These are phyloP conservation scores for Colletotrichum brevisporum DNA, from an alignment of 2,329 filamentous ascomycete genomes.

Conservation along the genomic window DNA sequence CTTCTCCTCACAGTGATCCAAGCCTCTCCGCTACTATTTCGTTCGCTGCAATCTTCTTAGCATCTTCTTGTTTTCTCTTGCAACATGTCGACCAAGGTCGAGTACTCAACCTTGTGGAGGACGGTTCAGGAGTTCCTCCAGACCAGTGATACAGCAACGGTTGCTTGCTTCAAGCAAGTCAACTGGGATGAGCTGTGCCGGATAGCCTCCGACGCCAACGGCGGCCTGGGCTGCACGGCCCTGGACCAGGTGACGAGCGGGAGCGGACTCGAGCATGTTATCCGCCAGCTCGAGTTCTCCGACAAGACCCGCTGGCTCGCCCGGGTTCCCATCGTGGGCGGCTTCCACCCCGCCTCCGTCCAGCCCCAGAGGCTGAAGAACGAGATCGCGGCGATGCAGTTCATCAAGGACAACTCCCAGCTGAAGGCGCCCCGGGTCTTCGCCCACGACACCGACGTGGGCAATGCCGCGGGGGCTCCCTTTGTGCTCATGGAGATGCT, in stretches of 20 bases:
- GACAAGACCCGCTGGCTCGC: constrained; percentile 13
- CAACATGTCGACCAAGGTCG: background rate
- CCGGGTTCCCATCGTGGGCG: constrained; percentile 3
- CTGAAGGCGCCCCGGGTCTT: constrained; percentile 8
- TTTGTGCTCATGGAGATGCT: constrained; percentile 19
- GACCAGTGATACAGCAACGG: background rate
- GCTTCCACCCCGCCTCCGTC: background rate
- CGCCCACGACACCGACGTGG: constrained; percentile 3
- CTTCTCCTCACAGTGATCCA: too few relatives aligned
- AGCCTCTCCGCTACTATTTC: too few relatives aligned
- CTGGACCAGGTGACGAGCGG: constrained; percentile 14
- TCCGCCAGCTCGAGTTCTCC: constrained; percentile 22
- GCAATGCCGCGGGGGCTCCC: background rate
- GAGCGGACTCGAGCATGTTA: constrained; percentile 13
- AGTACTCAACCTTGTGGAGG: background rate
- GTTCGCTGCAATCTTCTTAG: constrained; percentile 44
- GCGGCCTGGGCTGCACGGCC: background rate
- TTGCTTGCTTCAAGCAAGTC: constrained; percentile 6
- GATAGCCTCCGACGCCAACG: constrained; percentile 8
- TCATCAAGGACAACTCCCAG: constrained; percentile 14
- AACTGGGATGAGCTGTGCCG: constrained; percentile 9
- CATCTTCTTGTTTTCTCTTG: background rate
- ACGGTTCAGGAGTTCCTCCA: constrained; percentile 4
- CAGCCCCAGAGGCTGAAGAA: background rate
- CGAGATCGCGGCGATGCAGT: constrained; percentile 13